These are phyloP conservation scores for Myriosclerotinia scirpicola DNA, from an alignment of 2,329 filamentous ascomycete genomes.

Conservation along the genomic window DNA sequence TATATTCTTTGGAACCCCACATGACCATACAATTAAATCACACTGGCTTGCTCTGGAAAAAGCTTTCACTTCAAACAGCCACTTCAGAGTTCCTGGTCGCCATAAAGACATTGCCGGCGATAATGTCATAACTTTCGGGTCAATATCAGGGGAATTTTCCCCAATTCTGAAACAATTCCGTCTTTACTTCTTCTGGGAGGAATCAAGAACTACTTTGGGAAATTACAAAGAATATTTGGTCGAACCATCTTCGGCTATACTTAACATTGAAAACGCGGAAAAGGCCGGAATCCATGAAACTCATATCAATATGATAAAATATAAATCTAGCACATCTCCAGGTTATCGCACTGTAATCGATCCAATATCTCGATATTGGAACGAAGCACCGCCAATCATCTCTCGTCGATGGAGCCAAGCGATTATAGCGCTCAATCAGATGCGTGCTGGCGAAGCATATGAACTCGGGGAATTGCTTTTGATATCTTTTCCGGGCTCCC, in stretches of 20 bases:
- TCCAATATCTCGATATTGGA: not conserved
- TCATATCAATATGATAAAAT: not conserved
- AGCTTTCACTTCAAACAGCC: not conserved
- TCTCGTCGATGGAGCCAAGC: not conserved
- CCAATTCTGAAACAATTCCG: not conserved
- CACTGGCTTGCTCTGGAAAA: not conserved
- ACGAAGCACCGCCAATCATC: not conserved
- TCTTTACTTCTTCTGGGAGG: not conserved
- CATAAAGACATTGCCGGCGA: not conserved
- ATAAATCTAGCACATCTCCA: not conserved
- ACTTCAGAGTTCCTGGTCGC: not conserved
- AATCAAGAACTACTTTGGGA: not conserved
- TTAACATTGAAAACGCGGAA: not conserved
- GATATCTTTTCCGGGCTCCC: not conserved
- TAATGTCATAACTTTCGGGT: not conserved
- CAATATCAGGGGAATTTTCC: not conserved
- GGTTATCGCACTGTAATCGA: not conserved
- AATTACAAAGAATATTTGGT: not conserved
- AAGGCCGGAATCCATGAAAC: not conserved
- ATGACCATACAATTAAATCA: too few species aligned
- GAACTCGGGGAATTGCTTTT: not conserved
- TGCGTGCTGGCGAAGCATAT: not conserved
- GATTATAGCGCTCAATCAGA: not conserved
- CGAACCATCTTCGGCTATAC: not conserved
- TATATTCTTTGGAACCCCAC: too few species aligned